Evolutionary conservation across 2,329 filamentous ascomycete species (phyloP).

Genomic region (Albophoma yamanashiensis): DNA sequence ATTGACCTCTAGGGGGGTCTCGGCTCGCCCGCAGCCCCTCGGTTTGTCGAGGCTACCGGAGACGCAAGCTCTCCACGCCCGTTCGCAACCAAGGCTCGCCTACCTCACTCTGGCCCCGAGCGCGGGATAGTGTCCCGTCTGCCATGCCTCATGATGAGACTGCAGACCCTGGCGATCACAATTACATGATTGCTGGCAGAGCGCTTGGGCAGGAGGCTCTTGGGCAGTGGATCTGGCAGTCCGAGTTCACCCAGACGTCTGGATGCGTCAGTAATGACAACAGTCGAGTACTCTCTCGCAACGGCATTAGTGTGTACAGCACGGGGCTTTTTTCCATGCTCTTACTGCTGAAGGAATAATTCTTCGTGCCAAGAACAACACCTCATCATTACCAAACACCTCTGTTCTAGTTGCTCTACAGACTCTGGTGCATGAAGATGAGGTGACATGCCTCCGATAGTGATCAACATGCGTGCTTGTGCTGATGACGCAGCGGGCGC

Average conservation of each 20-base stretch:
- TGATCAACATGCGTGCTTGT: background rate
- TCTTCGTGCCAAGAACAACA: slow-evolving; percentile 43
- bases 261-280: background rate
- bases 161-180: background rate
- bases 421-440: slow-evolving; percentile 46
- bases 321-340: slow-evolving; percentile 38
- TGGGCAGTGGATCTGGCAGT: background rate
- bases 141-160: background rate
- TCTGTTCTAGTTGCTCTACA: slow-evolving; percentile 25
- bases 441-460: slow-evolving; percentile 28
- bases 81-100: background rate
- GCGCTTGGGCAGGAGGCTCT: background rate
- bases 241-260: background rate
- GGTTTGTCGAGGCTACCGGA: background rate
- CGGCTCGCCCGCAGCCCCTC: background rate
- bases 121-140: background rate
- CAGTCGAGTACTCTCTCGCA: slow-evolving; percentile 2
- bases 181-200: background rate
- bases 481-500: background rate
- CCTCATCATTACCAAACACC: slow-evolving; percentile 50
- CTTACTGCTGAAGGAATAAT: slow-evolving; percentile 45
- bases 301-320: slow-evolving; percentile 53
- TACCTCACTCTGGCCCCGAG: background rate
- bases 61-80: background rate
- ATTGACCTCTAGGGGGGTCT: background rate